These are phyloP conservation scores for Starmerella roubikii DNA, from an alignment of 805 yeast genomes.

Conservation along the genomic window DNA sequence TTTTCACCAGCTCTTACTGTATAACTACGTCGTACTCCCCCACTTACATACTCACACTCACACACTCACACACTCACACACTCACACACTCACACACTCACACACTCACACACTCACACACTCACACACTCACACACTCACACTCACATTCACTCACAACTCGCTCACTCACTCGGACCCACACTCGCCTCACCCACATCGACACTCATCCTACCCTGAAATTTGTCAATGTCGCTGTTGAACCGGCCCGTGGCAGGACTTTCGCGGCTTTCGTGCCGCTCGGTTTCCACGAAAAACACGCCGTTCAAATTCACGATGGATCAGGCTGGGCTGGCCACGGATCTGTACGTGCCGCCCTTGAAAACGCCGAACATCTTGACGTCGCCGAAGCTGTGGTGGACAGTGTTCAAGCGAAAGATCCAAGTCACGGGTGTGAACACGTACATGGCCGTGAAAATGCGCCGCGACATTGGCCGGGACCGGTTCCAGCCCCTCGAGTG, in stretches of 20 bases:
- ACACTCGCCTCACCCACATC: no score
- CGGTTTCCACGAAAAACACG: conserved; percentile 7
- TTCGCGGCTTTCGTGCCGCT: background rate
- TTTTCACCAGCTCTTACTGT: no score
- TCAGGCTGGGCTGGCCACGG: conserved; percentile 22
- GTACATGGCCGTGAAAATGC: conserved; percentile 21
- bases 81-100: no score
- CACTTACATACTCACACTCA: no score
- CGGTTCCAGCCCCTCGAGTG: conserved; percentile 42
- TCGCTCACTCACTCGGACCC: no score
- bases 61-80: no score
- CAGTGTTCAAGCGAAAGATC: conserved; percentile 18
- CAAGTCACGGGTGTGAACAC: conserved; percentile 21
- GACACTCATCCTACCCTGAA: conserved; percentile 3
- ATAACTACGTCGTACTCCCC: no score
- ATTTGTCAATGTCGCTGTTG: background rate
- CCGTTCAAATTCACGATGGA: conserved; percentile 20
- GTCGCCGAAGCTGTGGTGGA: conserved; percentile 20
- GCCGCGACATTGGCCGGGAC: conserved; percentile 20
- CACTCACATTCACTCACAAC: no score
- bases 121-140: no score
- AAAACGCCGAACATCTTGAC: conserved; percentile 21
- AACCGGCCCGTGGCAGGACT: background rate
- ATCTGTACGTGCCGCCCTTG: conserved; percentile 29
- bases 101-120: no score